Percentiles rank a stretch among this genome's conserved stretches.
Evolutionary conservation across 257 asterid genomes (phyloP).

Genomic region (Linaria vulgaris): DNA sequence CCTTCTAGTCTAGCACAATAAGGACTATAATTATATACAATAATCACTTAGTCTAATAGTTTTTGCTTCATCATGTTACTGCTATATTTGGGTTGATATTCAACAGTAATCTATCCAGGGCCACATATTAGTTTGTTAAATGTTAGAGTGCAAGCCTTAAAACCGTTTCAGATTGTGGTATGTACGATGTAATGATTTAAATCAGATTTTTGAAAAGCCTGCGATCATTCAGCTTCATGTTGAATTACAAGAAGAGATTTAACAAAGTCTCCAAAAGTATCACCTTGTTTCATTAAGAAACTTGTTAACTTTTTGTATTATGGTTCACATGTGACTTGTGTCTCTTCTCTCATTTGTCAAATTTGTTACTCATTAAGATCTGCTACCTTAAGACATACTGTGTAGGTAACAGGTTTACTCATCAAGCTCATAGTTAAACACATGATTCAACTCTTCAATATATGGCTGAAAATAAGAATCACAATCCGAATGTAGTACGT

Average conservation of each 20-base stretch:
- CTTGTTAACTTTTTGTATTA: neutral
- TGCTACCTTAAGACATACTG: too few species aligned
- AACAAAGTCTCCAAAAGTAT: neutral
- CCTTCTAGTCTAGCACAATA: too few species aligned
- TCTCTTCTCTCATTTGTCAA: too few species aligned
- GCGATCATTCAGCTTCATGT: neutral
- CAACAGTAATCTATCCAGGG: neutral
- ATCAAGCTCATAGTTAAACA: neutral
- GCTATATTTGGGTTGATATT: neutral
- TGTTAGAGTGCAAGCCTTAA: conserved; percentile 6
- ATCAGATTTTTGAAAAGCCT: conserved; percentile 5
- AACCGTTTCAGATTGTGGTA: neutral
- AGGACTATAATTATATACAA: too few species aligned
- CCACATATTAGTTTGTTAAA: neutral
- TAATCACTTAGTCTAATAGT: too few species aligned
- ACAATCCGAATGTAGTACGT: neutral
- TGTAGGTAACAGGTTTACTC: neutral
- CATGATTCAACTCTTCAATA: neutral
- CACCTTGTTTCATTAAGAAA: neutral
- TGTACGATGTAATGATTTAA: neutral
- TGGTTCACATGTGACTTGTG: neutral
- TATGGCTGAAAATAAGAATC: neutral
- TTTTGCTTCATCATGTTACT: conserved; percentile 26
- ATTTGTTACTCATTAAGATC: too few species aligned
- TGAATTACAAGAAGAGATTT: neutral